Percentiles rank a stretch among this genome's conserved stretches.
These are phyloP conservation scores for Thymus mandschuricus DNA, from an alignment of 257 asterid genomes.

Conservation along the genomic window DNA sequence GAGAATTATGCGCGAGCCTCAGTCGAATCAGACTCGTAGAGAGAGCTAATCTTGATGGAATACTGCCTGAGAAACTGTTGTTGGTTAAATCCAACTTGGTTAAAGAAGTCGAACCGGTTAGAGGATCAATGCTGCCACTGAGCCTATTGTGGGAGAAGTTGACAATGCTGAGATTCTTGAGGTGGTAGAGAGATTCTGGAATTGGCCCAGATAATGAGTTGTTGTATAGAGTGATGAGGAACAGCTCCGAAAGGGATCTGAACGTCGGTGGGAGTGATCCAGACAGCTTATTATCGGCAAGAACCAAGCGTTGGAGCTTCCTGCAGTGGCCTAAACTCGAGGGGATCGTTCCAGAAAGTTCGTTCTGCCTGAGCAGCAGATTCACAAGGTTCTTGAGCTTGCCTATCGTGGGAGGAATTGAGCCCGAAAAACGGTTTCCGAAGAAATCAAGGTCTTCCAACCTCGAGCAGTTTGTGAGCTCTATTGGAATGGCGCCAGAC, in stretches of 20 bases:
- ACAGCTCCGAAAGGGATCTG: constrained; percentile 58
- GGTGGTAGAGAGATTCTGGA: constrained; percentile 69
- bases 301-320: constrained; percentile 64
- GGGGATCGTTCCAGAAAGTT: constrained; percentile 69
- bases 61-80: constrained; percentile 69
- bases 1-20: constrained; percentile 69
- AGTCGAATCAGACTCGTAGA: constrained; percentile 64
- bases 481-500: constrained; percentile 72
- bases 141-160: constrained; percentile 76
- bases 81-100: constrained; percentile 71
- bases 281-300: constrained; percentile 83
- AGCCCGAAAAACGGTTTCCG: constrained; percentile 69
- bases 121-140: constrained; percentile 60
- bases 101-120: constrained; percentile 59
- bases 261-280: constrained; percentile 77
- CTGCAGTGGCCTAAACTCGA: constrained; percentile 80
- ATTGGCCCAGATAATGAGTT: constrained; percentile 80
- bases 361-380: constrained; percentile 79
- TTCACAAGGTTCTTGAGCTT: constrained; percentile 65
- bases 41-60: constrained; percentile 61
- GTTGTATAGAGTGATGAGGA: constrained; percentile 76
- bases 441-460: constrained; percentile 72
- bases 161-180: constrained; percentile 68
- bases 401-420: constrained; percentile 76
- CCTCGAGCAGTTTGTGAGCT: constrained; percentile 70